Conservation (phyloP, 768 basidiomycete genomes). For the Tylopilus intermedius region DNA sequence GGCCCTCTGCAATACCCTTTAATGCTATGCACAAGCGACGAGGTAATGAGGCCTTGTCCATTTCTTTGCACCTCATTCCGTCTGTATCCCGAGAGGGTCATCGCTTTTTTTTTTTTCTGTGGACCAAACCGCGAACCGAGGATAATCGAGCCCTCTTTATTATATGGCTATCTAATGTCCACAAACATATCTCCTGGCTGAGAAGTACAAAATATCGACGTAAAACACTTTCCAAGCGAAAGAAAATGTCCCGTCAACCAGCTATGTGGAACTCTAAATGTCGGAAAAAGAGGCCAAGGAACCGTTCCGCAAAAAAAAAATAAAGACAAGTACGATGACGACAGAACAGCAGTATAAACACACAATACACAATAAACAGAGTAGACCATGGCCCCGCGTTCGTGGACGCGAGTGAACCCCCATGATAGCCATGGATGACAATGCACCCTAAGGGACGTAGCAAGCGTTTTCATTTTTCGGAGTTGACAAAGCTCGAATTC, state of each 20-base stretch:
- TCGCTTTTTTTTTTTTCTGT: too few relatives aligned
- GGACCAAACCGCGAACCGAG: too few relatives aligned
- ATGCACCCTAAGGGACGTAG: neutral
- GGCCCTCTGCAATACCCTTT: too few relatives aligned
- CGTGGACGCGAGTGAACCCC: constrained; percentile 12
- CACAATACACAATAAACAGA: constrained; percentile 29
- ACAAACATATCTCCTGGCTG: neutral
- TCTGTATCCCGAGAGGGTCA: too few relatives aligned
- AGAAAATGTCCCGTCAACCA: neutral
- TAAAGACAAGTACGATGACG: neutral
- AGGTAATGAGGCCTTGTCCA: too few relatives aligned
- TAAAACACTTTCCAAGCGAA: neutral
- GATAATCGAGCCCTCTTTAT: neutral
- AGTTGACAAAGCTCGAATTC: constrained; percentile 24
- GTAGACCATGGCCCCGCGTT: constrained; percentile 13
- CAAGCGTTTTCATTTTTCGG: constrained; percentile 23
- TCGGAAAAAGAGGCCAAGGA: neutral
- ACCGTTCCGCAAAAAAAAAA: neutral
- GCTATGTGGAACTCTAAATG: constrained; percentile 6
- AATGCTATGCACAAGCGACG: too few relatives aligned
- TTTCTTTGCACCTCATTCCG: too few relatives aligned
- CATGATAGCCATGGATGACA: constrained; percentile 4
- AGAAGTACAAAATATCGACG: neutral
- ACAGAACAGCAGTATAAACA: constrained; percentile 1
- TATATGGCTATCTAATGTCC: neutral